These are phyloP conservation scores for Candida koratica DNA, from an alignment of 805 yeast species.

Conservation along the genomic window DNA sequence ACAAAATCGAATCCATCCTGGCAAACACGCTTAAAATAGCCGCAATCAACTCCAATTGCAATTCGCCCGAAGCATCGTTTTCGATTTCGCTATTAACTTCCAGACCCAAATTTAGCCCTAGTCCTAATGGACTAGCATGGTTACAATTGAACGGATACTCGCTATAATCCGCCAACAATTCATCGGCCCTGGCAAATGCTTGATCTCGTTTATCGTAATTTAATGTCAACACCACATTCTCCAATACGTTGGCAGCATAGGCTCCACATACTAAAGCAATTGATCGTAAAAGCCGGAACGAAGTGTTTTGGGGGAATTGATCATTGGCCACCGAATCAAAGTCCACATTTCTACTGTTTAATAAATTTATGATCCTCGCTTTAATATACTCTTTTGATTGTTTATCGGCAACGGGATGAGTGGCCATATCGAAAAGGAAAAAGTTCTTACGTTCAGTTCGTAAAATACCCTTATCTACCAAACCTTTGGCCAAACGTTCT, in stretches of 20 bases:
- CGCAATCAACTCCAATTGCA: slow-evolving; percentile 83
- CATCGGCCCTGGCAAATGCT: slow-evolving; percentile 94
- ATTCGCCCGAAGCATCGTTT: slow-evolving; percentile 46
- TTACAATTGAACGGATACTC: slow-evolving; percentile 72
- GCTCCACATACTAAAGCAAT: slow-evolving; percentile 82
- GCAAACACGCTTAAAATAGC: slow-evolving; percentile 89
- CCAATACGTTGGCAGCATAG: slow-evolving; percentile 94
- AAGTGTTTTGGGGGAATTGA: slow-evolving; percentile 65
- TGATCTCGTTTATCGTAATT: slow-evolving; percentile 87
- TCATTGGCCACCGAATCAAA: slow-evolving; percentile 38
- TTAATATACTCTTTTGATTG: slow-evolving; percentile 78
- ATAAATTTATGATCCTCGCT: slow-evolving; percentile 62
- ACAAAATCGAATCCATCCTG: slow-evolving; percentile 85
- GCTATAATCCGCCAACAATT: slow-evolving; percentile 72
- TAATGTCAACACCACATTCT: slow-evolving; percentile 72
- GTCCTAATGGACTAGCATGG: slow-evolving; percentile 59
- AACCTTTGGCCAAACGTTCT: slow-evolving; percentile 92
- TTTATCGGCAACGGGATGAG: slow-evolving; percentile 91
- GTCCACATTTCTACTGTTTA: slow-evolving; percentile 68
- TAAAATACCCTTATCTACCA: slow-evolving; percentile 93
- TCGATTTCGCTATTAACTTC: slow-evolving; percentile 54
- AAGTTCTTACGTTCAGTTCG: slow-evolving; percentile 95
- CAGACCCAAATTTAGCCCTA: slow-evolving; percentile 65
- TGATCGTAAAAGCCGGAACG: slow-evolving; percentile 70
- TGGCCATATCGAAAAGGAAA: slow-evolving; percentile 95